Conservation (phyloP, 495 filamentous ascomycete species). For the Annulohypoxylon stygium region DNA sequence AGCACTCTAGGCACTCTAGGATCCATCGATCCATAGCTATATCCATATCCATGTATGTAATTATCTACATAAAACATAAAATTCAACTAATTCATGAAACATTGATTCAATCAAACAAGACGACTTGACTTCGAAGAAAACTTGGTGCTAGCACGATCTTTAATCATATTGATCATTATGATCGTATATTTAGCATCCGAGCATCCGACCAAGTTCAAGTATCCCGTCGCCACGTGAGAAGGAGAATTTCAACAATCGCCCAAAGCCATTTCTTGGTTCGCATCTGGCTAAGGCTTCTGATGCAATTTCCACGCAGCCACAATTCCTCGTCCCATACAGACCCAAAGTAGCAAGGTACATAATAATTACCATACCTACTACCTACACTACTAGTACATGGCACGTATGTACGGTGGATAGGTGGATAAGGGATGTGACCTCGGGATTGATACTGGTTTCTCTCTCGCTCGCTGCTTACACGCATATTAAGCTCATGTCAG, state of each 20-base stretch:
- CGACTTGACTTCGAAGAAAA: neutral
- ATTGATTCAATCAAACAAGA: neutral
- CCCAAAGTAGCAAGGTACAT: neutral
- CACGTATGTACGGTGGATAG: too few relatives aligned
- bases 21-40: too few relatives aligned
- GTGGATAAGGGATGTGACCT: slow-evolving; percentile 10
- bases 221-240: slow-evolving; percentile 5
- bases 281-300: slow-evolving; percentile 21
- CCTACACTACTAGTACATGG: too few relatives aligned
- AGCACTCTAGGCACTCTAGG: too few relatives aligned
- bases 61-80: slow-evolving; percentile 5
- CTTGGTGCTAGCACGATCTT: neutral
- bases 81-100: slow-evolving; percentile 9
- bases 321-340: slow-evolving; percentile 1
- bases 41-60: neutral
- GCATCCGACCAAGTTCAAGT: neutral
- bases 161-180: neutral
- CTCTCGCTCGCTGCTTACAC: slow-evolving; percentile 9
- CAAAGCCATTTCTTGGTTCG: neutral
- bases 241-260: slow-evolving; percentile 17
- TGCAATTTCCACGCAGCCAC: slow-evolving; percentile 28
- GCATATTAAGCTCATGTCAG: slow-evolving; percentile 24
- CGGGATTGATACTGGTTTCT: slow-evolving; percentile 9
- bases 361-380: too few relatives aligned
- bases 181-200: neutral